Conservation (phyloP, 768 basidiomycete species). For the Nevesoporus exiguus region DNA sequence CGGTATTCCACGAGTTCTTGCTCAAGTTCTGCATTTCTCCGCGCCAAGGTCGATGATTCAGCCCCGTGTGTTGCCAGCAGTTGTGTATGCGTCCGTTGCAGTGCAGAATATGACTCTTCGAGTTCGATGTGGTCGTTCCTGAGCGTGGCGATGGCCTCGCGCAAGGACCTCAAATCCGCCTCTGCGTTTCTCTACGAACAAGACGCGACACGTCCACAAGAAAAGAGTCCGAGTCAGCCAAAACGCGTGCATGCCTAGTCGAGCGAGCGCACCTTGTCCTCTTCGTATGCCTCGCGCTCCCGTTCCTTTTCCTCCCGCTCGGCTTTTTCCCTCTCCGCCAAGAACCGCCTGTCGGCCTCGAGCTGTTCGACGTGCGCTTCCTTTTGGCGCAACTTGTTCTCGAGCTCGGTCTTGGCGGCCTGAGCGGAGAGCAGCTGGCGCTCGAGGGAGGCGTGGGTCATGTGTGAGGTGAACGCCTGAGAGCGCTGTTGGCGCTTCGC, state of each 20-base stretch:
- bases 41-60: conserved; percentile 46
- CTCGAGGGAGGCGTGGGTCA: conserved; percentile 62
- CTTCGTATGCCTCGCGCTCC: conserved; percentile 46
- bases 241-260: not conserved
- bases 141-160: conserved; percentile 46
- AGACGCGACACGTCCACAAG: too few relatives aligned
- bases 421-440: conserved; percentile 63
- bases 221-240: not conserved
- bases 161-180: conserved; percentile 48
- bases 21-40: conserved; percentile 45
- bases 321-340: conserved; percentile 64
- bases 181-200: conserved; percentile 48
- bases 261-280: conserved; percentile 55
- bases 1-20: conserved; percentile 45
- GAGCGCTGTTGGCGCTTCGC: conserved; percentile 66
- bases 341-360: conserved; percentile 65
- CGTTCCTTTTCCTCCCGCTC: conserved; percentile 66
- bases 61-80: conserved; percentile 49
- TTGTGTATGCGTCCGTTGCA: conserved; percentile 49
- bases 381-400: conserved; percentile 64
- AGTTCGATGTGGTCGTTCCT: conserved; percentile 61
- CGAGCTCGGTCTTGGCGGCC: conserved; percentile 59
- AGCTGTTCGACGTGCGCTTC: conserved; percentile 60
- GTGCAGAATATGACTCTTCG: conserved; percentile 48
- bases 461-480: conserved; percentile 57